Evolutionary conservation across 1,139 yeast genomes (phyloP).

Genomic region (Hanseniaspora gamundiae): DNA sequence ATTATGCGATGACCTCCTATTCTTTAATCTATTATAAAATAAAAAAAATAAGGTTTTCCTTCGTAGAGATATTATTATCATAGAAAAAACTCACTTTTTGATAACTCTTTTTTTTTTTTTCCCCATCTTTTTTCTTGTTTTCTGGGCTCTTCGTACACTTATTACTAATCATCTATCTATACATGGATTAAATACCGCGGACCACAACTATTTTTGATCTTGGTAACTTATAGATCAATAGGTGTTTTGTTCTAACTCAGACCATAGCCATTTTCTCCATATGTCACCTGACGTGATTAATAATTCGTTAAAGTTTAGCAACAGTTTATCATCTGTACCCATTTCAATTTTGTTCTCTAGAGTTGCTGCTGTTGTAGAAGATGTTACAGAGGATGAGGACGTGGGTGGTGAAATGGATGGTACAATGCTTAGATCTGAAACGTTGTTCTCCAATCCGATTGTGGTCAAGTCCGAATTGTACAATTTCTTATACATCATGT

Average conservation of each 20-base stretch:
- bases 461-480: slow-evolving; percentile 6
- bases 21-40: too few species aligned
- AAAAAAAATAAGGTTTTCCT: too few species aligned
- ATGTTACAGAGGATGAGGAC: not conserved
- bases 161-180: not conserved
- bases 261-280: slow-evolving; percentile 81
- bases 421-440: not conserved
- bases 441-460: not conserved
- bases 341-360: slow-evolving; percentile 15
- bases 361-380: not conserved
- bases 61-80: too few species aligned
- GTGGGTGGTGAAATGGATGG: not conserved
- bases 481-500: slow-evolving; percentile 19
- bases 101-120: not conserved
- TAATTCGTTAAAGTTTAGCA: slow-evolving; percentile 35
- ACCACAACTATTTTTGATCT: not conserved
- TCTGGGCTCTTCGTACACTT: too few species aligned
- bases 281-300: slow-evolving; percentile 73
- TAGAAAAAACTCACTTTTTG: not conserved
- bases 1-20: too few species aligned
- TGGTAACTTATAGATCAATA: not conserved
- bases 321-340: slow-evolving; percentile 24
- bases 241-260: slow-evolving; percentile 41
- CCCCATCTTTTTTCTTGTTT: too few species aligned
- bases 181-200: slow-evolving; percentile 1